Evolutionary conservation across 805 yeast genomes (phyloP).

Genomic region (Metschnikowia rubicola): DNA sequence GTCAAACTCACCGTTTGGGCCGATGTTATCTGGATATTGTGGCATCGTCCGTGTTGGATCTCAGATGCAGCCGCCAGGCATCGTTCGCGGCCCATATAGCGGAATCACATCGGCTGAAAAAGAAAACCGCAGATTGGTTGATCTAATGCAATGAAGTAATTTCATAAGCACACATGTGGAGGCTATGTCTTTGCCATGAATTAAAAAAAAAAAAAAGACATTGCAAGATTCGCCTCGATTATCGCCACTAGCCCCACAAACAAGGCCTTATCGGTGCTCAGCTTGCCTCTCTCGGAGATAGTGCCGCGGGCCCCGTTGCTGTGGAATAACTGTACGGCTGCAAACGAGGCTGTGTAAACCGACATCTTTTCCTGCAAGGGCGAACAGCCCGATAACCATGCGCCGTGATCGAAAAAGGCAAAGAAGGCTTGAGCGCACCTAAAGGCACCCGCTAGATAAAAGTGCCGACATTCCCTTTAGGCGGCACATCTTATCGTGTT

Average conservation of each 20-base stretch:
- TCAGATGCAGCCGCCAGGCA: too few relatives aligned
- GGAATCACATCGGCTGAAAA: not conserved
- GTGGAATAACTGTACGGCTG: slow-evolving; percentile 11
- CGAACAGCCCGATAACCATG: slow-evolving; percentile 3
- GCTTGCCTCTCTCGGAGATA: not conserved
- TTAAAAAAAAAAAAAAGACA: not conserved
- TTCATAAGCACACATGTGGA: not conserved
- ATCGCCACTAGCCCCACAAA: too few relatives aligned
- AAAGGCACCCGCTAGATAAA: slow-evolving; percentile 1
- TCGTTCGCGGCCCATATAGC: not conserved
- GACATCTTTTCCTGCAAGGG: slow-evolving; percentile 9
- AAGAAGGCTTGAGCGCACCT: not conserved
- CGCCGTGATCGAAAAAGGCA: slow-evolving; percentile 2
- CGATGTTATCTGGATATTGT: too few relatives aligned
- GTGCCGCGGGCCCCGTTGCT: not conserved
- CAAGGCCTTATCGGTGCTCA: too few relatives aligned
- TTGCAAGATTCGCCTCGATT: too few relatives aligned
- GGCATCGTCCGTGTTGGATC: too few relatives aligned
- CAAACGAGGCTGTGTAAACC: slow-evolving; percentile 16
- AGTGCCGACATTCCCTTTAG: not conserved
- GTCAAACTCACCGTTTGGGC: too few relatives aligned
- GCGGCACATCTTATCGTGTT: not conserved
- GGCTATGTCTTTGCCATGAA: not conserved
- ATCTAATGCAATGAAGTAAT: not conserved
- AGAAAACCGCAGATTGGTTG: too few relatives aligned